Evolutionary conservation across 306 rosid species (phyloP).

Genomic region (Glycine tomentella): DNA sequence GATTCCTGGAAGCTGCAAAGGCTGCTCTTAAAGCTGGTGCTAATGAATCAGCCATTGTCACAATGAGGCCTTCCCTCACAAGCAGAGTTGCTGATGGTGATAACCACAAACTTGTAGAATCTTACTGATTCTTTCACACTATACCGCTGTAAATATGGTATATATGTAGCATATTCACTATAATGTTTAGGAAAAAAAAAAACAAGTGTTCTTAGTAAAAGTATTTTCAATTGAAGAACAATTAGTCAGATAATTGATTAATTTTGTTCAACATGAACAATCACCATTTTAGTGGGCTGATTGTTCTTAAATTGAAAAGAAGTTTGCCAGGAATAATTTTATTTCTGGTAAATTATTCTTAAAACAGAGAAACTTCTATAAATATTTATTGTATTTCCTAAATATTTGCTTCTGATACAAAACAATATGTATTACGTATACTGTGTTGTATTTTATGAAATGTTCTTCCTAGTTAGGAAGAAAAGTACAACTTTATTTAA

Average conservation of each 20-base stretch:
- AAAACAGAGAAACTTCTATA: too few species aligned
- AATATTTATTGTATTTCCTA: too few species aligned
- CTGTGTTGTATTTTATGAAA: background rate
- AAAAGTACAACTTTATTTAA: background rate
- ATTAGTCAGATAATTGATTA: slow-evolving; percentile 21
- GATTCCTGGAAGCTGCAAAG: slow-evolving; percentile 90
- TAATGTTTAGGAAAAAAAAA: slow-evolving; percentile 12
- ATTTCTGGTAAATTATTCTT: too few species aligned
- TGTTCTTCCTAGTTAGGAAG: background rate
- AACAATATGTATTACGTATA: background rate
- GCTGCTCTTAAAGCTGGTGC: slow-evolving; percentile 92
- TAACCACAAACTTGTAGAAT: slow-evolving; percentile 39
- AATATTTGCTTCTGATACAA: too few species aligned
- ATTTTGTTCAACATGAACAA: slow-evolving; percentile 23
- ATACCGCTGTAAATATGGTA: slow-evolving; percentile 41
- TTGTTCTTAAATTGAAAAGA: slow-evolving; percentile 40
- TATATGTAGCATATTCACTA: slow-evolving; percentile 32
- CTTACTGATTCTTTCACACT: slow-evolving; percentile 51
- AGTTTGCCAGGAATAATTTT: too few species aligned
- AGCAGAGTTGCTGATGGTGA: slow-evolving; percentile 62
- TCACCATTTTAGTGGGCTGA: slow-evolving; percentile 10
- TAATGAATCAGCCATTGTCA: slow-evolving; percentile 80
- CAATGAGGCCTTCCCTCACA: slow-evolving; percentile 93
- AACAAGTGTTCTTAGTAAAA: slow-evolving; percentile 21
- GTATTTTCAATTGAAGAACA: slow-evolving; percentile 35